Percentiles rank a stretch among this genome's conserved stretches.
Conservation (phyloP, 306 rosid genomes). For the Rubus idaeus region DNA sequence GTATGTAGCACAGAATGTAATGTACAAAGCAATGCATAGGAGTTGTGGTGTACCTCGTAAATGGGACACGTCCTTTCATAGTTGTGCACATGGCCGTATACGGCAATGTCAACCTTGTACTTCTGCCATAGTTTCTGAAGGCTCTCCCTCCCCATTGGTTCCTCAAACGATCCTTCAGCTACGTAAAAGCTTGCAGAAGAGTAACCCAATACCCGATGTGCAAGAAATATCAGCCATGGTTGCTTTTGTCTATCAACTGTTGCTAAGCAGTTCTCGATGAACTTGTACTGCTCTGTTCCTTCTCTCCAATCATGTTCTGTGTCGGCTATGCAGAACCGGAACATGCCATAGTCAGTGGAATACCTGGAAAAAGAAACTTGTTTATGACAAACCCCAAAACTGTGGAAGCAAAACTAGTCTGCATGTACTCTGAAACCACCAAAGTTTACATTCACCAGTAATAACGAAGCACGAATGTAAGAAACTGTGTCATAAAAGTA, state of each 20-base stretch:
- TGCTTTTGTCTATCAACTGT: slow-evolving; percentile 92
- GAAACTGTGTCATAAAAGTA: background rate
- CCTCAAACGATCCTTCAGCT: slow-evolving; percentile 85
- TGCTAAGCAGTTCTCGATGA: slow-evolving; percentile 83
- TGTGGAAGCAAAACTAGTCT: background rate
- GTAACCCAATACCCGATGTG: slow-evolving; percentile 93
- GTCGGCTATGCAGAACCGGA: slow-evolving; percentile 90
- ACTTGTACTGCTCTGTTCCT: slow-evolving; percentile 79
- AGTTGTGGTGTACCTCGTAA: slow-evolving; percentile 59
- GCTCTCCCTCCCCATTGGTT: slow-evolving; percentile 97
- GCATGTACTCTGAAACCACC: background rate
- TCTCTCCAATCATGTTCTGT: slow-evolving; percentile 95
- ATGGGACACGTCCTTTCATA: slow-evolving; percentile 94
- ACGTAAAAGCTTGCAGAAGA: slow-evolving; percentile 72
- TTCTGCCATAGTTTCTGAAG: slow-evolving; percentile 97
- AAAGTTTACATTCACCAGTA: background rate
- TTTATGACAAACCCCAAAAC: background rate
- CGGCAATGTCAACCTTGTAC: slow-evolving; percentile 84
- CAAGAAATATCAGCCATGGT: slow-evolving; percentile 93
- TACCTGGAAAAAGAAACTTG: slow-evolving; percentile 53
- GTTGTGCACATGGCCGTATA: slow-evolving; percentile 94
- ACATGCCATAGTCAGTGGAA: slow-evolving; percentile 80
- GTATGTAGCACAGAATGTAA: background rate
- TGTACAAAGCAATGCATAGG: background rate
- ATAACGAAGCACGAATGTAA: background rate